phyloP scores from a whole-genome alignment of 2,329 filamentous ascomycete genomes.

The Neocatenulostroma microsporum region DNA sequence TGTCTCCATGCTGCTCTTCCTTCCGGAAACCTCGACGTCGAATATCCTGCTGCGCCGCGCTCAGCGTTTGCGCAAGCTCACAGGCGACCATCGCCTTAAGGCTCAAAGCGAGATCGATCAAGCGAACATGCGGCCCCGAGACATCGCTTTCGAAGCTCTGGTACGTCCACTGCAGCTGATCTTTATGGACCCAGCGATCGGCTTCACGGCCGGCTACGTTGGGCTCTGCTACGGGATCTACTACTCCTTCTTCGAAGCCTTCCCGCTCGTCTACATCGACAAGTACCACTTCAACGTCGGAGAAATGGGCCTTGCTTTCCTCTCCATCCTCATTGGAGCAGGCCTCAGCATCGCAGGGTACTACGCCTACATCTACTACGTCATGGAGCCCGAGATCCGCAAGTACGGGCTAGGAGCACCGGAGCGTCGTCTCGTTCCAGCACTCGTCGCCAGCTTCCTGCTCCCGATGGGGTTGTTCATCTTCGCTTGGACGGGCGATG shows the following conservation, averaged over 20 bases:
- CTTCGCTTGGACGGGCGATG: constrained; percentile 25
- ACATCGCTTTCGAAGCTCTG: constrained; percentile 48
- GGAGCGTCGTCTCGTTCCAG: constrained; percentile 27
- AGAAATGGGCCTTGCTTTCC: constrained; percentile 26
- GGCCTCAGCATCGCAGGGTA: constrained; percentile 10
- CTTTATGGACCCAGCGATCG: constrained; percentile 21
- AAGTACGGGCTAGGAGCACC: constrained; percentile 21
- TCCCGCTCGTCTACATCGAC: constrained; percentile 55
- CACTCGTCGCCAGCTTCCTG: constrained; percentile 22
- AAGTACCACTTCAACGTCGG: constrained; percentile 52
- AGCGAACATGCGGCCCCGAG: constrained; percentile 41
- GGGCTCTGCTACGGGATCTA: constrained; percentile 56
- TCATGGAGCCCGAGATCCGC: constrained; percentile 9
- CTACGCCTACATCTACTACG: constrained; percentile 2
- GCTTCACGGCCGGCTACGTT: constrained; percentile 21
- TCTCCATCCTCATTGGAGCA: constrained; percentile 17
- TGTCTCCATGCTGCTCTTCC: constrained; percentile 50
- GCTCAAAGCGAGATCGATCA: constrained; percentile 59
- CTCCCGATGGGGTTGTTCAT: constrained; percentile 28
- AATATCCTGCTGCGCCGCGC: constrained; percentile 57
- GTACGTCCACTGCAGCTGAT: constrained; percentile 47
- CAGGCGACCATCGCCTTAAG: constrained; percentile 49
- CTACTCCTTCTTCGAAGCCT: constrained; percentile 58
- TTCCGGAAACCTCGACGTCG: constrained; percentile 53
- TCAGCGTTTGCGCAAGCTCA: constrained; percentile 52